These are phyloP conservation scores for Musa acuminata DNA, from an alignment of 176 grass and related monocot species.

Conservation along the genomic window DNA sequence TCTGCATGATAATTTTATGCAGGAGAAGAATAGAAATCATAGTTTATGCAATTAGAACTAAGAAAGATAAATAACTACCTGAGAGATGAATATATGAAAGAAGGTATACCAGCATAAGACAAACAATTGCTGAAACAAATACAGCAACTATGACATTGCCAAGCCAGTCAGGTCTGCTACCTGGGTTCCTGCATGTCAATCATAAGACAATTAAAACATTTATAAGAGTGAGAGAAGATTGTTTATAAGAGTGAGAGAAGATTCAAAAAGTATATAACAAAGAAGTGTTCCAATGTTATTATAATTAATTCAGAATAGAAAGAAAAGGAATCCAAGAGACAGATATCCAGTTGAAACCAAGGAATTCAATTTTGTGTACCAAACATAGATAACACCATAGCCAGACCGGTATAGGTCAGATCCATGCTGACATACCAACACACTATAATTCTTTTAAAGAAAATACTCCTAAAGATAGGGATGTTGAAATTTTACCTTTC, in stretches of 20 bases:
- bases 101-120: conserved; percentile 77
- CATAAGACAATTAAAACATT: not conserved
- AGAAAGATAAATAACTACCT: conserved; percentile 42
- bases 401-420: not conserved
- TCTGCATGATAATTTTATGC: not conserved
- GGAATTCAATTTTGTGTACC: not conserved
- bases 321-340: not conserved
- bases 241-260: not conserved
- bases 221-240: not conserved
- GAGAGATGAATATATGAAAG: conserved; percentile 91
- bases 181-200: conserved; percentile 62
- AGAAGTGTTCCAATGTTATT: not conserved
- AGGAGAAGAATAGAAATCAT: not conserved
- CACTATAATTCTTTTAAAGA: not conserved
- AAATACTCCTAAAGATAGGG: not conserved
- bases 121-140: conserved; percentile 48
- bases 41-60: conserved; percentile 12
- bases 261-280: not conserved
- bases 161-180: conserved; percentile 70
- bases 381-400: not conserved
- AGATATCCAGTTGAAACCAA: not conserved
- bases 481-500: conserved; percentile 58
- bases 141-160: conserved; percentile 65
- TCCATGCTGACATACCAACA: not conserved
- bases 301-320: not conserved